A percentile compares a stretch with the other conserved stretches of the same genome.
phyloP scores from a whole-genome alignment of 129 eudicot species.

The Calendula officinalis region DNA sequence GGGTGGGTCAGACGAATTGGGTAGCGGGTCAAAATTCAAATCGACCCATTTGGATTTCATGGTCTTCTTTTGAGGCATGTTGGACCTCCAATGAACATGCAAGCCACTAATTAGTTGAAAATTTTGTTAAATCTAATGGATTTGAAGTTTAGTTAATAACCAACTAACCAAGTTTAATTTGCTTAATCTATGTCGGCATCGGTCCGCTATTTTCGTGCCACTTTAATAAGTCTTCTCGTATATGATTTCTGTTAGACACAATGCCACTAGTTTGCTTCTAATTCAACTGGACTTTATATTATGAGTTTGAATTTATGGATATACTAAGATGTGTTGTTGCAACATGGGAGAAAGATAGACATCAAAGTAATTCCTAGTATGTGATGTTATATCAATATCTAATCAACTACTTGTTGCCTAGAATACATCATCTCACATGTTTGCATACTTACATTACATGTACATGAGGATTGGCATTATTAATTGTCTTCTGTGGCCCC shows the following conservation, averaged over 20 bases:
- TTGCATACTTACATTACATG: slow-evolving; percentile 15
- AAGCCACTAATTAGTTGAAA: neutral
- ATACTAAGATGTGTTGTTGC: slow-evolving; percentile 24
- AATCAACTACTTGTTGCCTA: slow-evolving; percentile 32
- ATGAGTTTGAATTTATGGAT: slow-evolving; percentile 20
- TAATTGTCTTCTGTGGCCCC: slow-evolving; percentile 29
- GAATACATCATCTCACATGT: slow-evolving; percentile 12
- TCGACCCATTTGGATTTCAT: neutral
- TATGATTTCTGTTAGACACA: slow-evolving; percentile 21
- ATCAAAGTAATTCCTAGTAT: slow-evolving; percentile 15
- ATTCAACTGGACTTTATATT: slow-evolving; percentile 19
- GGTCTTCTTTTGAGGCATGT: neutral
- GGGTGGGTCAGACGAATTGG: neutral
- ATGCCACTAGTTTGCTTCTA: slow-evolving; percentile 26
- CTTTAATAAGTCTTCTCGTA: slow-evolving; percentile 21
- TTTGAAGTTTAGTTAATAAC: neutral
- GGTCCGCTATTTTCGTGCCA: slow-evolving; percentile 12
- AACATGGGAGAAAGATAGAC: slow-evolving; percentile 18
- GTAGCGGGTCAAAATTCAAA: neutral
- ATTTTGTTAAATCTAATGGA: neutral
- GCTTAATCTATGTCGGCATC: slow-evolving; percentile 10
- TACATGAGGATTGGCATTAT: slow-evolving; percentile 20
- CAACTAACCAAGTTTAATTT: neutral
- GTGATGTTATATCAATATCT: slow-evolving; percentile 34
- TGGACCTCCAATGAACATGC: slow-evolving; percentile 10